A percentile compares a stretch with the other conserved stretches of the same genome.
These are phyloP conservation scores for Coniophora puteana DNA, from an alignment of 1,284 basidiomycete species.

Conservation along the genomic window DNA sequence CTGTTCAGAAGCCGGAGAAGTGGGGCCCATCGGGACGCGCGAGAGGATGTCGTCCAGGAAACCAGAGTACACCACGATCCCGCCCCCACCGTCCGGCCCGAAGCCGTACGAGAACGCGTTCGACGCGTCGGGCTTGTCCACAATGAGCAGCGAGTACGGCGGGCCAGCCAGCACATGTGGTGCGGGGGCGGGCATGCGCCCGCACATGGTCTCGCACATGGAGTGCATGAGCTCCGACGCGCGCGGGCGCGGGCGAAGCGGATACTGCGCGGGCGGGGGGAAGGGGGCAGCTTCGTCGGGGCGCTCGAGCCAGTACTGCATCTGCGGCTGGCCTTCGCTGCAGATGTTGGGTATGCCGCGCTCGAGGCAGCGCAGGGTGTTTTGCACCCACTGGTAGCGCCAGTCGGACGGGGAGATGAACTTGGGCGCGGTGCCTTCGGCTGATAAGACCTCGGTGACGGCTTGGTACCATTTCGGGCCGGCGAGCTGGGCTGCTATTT, in stretches of 20 bases:
- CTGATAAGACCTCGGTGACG: slow-evolving; percentile 72
- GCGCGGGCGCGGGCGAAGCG: slow-evolving; percentile 67
- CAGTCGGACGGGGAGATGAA: slow-evolving; percentile 74
- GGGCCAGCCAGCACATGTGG: slow-evolving; percentile 71
- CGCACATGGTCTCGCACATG: slow-evolving; percentile 47
- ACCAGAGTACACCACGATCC: slow-evolving; percentile 87
- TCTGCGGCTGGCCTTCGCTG: slow-evolving; percentile 48
- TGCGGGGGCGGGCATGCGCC: slow-evolving; percentile 34
- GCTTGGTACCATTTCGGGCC: slow-evolving; percentile 84
- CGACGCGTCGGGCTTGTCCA: slow-evolving; percentile 71
- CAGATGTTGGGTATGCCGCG: slow-evolving; percentile 61
- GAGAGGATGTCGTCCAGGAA: slow-evolving; percentile 79
- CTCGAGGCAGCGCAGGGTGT: slow-evolving; percentile 74
- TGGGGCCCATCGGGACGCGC: slow-evolving; percentile 30
- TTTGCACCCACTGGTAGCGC: slow-evolving; percentile 80
- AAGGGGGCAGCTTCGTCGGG: slow-evolving; percentile 48
- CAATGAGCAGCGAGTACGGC: slow-evolving; percentile 82
- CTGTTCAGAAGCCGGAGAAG: slow-evolving; percentile 5
- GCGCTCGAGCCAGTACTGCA: slow-evolving; percentile 53
- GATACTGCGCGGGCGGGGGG: slow-evolving; percentile 69
- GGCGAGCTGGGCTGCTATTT: slow-evolving; percentile 71
- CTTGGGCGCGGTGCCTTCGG: slow-evolving; percentile 59
- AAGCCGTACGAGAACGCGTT: slow-evolving; percentile 94
- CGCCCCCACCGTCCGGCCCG: slow-evolving; percentile 84
- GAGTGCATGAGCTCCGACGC: slow-evolving; percentile 60